Evolutionary conservation across 2,329 filamentous ascomycete genomes (phyloP).

Genomic region (Hymenoscyphus scutula): DNA sequence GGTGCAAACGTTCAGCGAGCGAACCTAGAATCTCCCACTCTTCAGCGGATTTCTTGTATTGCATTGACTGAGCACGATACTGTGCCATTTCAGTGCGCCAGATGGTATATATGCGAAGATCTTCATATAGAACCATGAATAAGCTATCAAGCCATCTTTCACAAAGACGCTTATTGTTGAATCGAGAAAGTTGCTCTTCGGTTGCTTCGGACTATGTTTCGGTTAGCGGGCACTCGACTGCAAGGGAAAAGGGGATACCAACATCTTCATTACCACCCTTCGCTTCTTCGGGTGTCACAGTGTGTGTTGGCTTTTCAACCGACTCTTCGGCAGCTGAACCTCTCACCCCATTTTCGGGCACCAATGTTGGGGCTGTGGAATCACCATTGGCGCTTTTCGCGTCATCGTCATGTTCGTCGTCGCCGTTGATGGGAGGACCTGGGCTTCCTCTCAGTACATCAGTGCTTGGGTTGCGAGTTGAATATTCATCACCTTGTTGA

Average conservation of each 20-base stretch:
- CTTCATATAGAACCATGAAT: conserved; percentile 99
- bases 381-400: conserved; percentile 35
- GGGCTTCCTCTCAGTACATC: conserved; percentile 73
- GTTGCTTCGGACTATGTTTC: conserved; percentile 55
- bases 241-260: conserved; percentile 33
- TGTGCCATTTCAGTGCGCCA: conserved; percentile 98
- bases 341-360: conserved; percentile 29
- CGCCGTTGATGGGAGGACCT: conserved; percentile 48
- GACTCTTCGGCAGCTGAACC: conserved; percentile 34
- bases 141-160: conserved; percentile 98
- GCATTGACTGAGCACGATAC: conserved; percentile 86
- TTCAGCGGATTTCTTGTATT: conserved; percentile 94
- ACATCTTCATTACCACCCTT: conserved; percentile 74
- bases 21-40: conserved; percentile 98
- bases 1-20: conserved; percentile 87
- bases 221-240: conserved; percentile 29
- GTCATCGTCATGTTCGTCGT: conserved; percentile 36
- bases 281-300: conserved; percentile 71
- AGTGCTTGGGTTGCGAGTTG: conserved; percentile 71
- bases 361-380: conserved; percentile 26
- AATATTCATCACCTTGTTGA: conserved; percentile 40
- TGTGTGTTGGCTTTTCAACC: conserved; percentile 78
- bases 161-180: conserved; percentile 95
- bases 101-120: conserved; percentile 96
- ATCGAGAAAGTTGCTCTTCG: conserved; percentile 77